These are phyloP conservation scores for Aspergillus sp. DNA, from an alignment of 2,329 filamentous ascomycete genomes.

Conservation along the genomic window DNA sequence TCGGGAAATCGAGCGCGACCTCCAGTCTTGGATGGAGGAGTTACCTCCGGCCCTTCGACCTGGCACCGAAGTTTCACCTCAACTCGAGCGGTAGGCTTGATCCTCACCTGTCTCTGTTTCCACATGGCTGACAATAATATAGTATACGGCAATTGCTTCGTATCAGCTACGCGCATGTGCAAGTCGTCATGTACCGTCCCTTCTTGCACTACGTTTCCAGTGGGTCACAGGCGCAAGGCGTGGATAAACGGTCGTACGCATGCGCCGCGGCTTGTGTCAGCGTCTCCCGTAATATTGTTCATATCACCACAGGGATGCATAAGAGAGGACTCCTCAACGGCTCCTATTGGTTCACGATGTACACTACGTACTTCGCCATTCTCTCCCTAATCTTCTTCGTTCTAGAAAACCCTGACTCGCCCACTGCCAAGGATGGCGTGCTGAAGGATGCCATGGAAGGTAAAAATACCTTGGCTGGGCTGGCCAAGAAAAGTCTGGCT, in stretches of 20 bases:
- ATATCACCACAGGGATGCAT: constrained; percentile 60
- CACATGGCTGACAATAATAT: constrained; percentile 3
- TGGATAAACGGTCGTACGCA: constrained; percentile 58
- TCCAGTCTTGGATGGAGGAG: constrained; percentile 57
- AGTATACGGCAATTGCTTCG: constrained; percentile 56
- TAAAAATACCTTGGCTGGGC: constrained; percentile 68
- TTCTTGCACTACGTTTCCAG: constrained; percentile 59
- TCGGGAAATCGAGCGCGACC: constrained; percentile 56
- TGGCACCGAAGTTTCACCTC: constrained; percentile 65
- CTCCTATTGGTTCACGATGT: constrained; percentile 63
- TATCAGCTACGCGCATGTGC: constrained; percentile 58
- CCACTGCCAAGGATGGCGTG: constrained; percentile 61
- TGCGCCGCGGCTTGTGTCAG: constrained; percentile 61
- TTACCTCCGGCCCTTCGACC: constrained; percentile 73
- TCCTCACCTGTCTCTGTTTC: constrained; percentile 1
- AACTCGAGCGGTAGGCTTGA: constrained; percentile 63
- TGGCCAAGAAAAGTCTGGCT: constrained; percentile 78
- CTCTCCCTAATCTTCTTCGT: constrained; percentile 59
- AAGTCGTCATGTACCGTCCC: constrained; percentile 59
- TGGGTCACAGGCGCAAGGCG: constrained; percentile 42
- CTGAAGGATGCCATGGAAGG: constrained; percentile 79
- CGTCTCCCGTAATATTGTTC: constrained; percentile 59
- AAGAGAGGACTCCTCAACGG: constrained; percentile 54
- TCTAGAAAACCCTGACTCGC: constrained; percentile 56
- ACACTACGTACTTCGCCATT: constrained; percentile 62